Evolutionary conservation across 768 basidiomycete genomes (phyloP).

Genomic region (Rhodotorula babjevae): DNA sequence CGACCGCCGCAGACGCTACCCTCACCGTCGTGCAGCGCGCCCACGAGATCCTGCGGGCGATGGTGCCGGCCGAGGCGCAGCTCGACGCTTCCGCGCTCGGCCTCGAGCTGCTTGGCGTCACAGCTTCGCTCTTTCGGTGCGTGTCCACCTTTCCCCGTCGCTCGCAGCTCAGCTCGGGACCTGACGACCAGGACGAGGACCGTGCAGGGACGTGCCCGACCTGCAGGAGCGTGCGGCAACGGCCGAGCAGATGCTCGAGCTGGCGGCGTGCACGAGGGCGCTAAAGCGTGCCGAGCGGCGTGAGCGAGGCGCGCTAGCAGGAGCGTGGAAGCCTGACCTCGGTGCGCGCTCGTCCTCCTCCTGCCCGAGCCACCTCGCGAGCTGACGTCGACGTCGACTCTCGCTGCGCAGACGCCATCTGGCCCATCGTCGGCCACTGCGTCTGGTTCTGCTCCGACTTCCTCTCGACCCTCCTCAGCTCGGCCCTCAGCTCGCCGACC

Average conservation of each 20-base stretch:
- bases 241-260: neutral
- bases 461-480: neutral
- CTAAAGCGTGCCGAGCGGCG: neutral
- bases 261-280: slow-evolving; percentile 3
- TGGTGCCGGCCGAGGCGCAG: neutral
- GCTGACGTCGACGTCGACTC: too few species aligned
- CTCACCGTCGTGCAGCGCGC: neutral
- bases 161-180: neutral
- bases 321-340: neutral
- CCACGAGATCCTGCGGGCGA: neutral
- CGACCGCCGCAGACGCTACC: neutral
- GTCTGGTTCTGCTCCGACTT: neutral
- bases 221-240: neutral
- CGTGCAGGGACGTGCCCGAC: neutral
- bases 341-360: too few species aligned
- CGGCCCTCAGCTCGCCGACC: neutral
- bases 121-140: slow-evolving; percentile 1
- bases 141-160: neutral
- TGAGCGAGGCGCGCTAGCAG: neutral
- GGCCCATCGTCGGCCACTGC: slow-evolving; percentile 9
- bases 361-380: too few species aligned
- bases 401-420: slow-evolving; percentile 7
- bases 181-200: neutral
- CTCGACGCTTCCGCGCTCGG: slow-evolving; percentile 4
- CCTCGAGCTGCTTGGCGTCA: slow-evolving; percentile 15